Evolutionary conservation across 441 rosid species (phyloP), one percentile per base, ranked within the genome.

Genomic region (Euphorbia celastroides): DNA sequence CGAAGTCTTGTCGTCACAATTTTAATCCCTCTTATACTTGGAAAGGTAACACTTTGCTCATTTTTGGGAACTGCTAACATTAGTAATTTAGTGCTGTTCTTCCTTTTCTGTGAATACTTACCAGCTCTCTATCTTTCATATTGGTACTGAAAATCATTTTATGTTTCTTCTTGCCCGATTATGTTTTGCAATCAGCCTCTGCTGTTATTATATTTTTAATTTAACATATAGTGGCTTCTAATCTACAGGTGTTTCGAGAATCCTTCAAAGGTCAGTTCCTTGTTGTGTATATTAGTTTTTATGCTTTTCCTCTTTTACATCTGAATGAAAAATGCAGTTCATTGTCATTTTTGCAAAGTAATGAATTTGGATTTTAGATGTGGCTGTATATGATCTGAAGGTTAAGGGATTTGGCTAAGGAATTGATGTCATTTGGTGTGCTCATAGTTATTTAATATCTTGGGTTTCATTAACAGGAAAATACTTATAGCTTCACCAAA

Each of bases 1-100:
- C 85, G 66, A 84, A 93, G 92, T 79, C 93, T 90, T 68, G 66
- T 89, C 70, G 79, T 85, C 67, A 87, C 86, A 48, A 89, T 90
- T 54, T 68, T 93, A 69, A 38, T 93, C 42, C 98, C 97, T 42
- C 79, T 93, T 66, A 78, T 90, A 36, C 57, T 90, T 73, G 97
- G 98, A 70, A 93, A 93, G 98, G 98, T 90, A 83, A 76, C 59
- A 38, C 67, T 60, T 12, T 31, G 63, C 46, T 30, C 36, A 52
- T 25, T 46, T 51, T 57, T 60, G 51, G 64, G 41, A 9, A 28
- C 31, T 62, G 31, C 60, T 62, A 50, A 14, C 28, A 31, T 50
- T 34, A 4, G 12, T 23, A 17, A 64, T 32, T n/a, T 22, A 16
- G 34, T 9, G 8, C 16, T 12, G 19, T 32, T 51, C 30, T 34